Evolutionary conservation across 495 filamentous ascomycete species (phyloP), one percentile per base, ranked within the genome.

Genomic region (Aspergillus taichungensis): DNA sequence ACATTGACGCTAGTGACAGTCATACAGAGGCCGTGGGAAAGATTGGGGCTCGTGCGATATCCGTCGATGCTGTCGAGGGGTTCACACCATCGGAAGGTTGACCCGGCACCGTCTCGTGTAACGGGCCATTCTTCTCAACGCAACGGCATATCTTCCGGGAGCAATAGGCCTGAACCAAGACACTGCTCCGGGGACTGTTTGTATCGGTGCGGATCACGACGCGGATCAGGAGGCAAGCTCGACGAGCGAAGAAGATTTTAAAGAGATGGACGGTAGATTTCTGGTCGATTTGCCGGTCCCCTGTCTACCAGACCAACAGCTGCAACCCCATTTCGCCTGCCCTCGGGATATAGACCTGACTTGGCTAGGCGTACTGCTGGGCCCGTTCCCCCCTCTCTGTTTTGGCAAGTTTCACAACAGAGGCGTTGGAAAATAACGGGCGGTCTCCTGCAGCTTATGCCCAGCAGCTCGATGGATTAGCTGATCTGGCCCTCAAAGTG

Each of bases 91-190:
- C 65, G 55, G 62, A 63, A 61, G 56, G 55, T 54, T 52, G 57
- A 57, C 47, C 59, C 61, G 55, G 52, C 47, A 50, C 41, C 42
- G 53, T 48, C 41, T 35, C 40, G 66, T 69, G 48, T 61, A 54
- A 66, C 60, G 42, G 6, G 34, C 29, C 24, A 34, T 51, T 13
- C 53, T 63, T 62, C 52, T 56, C 45, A 64, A 60, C 60, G 52
- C 52, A 63, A 46, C 62, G 54, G 53, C 51, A 63, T 62, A 58
- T 61, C 59, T 60, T 67, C 66, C 62, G 57, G 57, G 30, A n/a
- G 24, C 39, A 38, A 34, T 42, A 27, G 39, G 34, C 34, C 30
- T 49, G 40, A 34, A 30, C 39, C 39, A 32, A 48, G 46, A 42
- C 38, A 30, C 33, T 30, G 43, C 43, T 24, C 18, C 14, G 38